Evolutionary conservation across 495 filamentous ascomycete species (phyloP).

Genomic region (Hypoxylon perforatum): DNA sequence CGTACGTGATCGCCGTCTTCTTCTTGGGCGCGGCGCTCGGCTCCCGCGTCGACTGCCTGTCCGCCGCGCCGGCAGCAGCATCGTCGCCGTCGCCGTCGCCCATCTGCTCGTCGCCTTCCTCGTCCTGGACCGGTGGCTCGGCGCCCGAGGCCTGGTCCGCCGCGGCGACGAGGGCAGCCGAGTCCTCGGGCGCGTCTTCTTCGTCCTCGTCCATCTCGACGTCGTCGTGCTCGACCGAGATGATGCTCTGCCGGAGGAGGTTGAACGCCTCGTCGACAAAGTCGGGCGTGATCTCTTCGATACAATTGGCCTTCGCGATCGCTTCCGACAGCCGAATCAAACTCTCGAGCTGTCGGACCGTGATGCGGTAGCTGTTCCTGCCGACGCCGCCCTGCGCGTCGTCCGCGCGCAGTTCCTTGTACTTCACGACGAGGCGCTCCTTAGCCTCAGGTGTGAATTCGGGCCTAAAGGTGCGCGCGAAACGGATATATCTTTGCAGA

Average conservation of each 20-base stretch:
- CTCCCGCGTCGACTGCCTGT: conserved; percentile 45
- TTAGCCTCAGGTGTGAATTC: conserved; percentile 92
- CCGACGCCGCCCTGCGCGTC: conserved; percentile 95
- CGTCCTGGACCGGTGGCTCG: conserved; percentile 51
- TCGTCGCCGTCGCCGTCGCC: conserved; percentile 64
- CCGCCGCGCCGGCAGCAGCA: conserved; percentile 54
- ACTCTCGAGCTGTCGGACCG: conserved; percentile 93
- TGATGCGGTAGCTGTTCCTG: conserved; percentile 94
- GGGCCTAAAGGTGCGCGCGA: conserved; percentile 92
- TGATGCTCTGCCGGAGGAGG: conserved; percentile 90
- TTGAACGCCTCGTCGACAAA: conserved; percentile 94
- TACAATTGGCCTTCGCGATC: conserved; percentile 96
- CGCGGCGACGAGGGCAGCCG: conserved; percentile 48
- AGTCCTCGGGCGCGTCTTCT: conserved; percentile 56
- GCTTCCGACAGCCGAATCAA: conserved; percentile 95
- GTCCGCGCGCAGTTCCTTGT: conserved; percentile 94
- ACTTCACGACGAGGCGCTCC: conserved; percentile 84
- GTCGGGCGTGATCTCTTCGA: conserved; percentile 84
- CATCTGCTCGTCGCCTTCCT: conserved; percentile 79
- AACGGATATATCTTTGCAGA: conserved; percentile 96
- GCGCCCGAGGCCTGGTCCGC: conserved; percentile 58
- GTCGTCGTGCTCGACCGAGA: conserved; percentile 97
- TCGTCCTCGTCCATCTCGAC: conserved; percentile 93
- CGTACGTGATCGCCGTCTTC: conserved; percentile 92
- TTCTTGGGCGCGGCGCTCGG: conserved; percentile 54